phyloP scores from a whole-genome alignment of 2,329 filamentous ascomycete species.

The Phaeosphaeria sp. region DNA sequence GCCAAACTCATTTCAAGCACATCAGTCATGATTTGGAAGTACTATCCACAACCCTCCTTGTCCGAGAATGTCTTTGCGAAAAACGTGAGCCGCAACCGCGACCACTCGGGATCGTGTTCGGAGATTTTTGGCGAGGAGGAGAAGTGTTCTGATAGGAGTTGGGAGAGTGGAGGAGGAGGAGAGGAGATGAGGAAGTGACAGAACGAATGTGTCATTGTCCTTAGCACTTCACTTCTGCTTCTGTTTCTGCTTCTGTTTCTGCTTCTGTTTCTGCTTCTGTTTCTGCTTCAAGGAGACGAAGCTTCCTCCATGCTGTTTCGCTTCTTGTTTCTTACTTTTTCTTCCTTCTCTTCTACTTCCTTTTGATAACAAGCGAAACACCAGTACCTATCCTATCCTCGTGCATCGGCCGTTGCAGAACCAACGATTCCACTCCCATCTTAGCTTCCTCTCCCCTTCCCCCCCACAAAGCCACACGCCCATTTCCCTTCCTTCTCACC shows the following conservation, averaged over 20 bases:
- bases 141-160: slow-evolving; percentile 39
- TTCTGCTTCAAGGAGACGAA: background rate
- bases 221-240: slow-evolving; percentile 24
- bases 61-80: slow-evolving; percentile 48
- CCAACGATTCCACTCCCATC: too few relatives aligned
- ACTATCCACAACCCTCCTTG: slow-evolving; percentile 44
- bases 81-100: slow-evolving; percentile 47
- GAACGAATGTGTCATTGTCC: slow-evolving; percentile 23
- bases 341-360: background rate
- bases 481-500: too few relatives aligned
- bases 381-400: too few relatives aligned
- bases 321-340: background rate
- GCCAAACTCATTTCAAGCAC: slow-evolving; percentile 45
- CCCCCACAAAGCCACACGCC: too few relatives aligned
- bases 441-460: too few relatives aligned
- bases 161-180: slow-evolving; percentile 27
- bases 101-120: slow-evolving; percentile 52
- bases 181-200: slow-evolving; percentile 40
- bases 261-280: slow-evolving; percentile 9
- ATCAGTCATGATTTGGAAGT: slow-evolving; percentile 46
- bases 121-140: slow-evolving; percentile 43
- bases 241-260: background rate
- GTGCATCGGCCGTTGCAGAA: too few relatives aligned
- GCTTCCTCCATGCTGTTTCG: background rate
- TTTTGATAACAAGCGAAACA: too few relatives aligned